Evolutionary conservation across 1,284 basidiomycete genomes (phyloP).

Genomic region (Naganishia sp.): DNA sequence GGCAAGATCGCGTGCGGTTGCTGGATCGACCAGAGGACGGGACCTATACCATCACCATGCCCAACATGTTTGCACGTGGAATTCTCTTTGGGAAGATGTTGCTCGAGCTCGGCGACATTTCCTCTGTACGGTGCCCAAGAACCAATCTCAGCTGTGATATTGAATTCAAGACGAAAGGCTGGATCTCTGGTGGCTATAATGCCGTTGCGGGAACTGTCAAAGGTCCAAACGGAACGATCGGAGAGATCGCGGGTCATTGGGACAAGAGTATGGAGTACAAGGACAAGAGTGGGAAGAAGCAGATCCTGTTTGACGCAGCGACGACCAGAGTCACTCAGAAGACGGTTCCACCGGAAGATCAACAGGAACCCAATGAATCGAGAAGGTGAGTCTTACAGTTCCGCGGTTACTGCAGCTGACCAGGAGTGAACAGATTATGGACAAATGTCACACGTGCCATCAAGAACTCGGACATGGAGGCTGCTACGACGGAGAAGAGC

Average conservation of each 20-base stretch:
- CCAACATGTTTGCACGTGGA: conserved; percentile 94
- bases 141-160: conserved; percentile 77
- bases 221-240: conserved; percentile 65
- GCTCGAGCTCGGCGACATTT: conserved; percentile 89
- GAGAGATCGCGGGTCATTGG: conserved; percentile 90
- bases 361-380: conserved; percentile 90
- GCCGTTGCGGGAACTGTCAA: conserved; percentile 79
- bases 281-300: conserved; percentile 68
- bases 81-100: conserved; percentile 99
- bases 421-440: conserved; percentile 67
- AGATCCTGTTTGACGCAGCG: conserved; percentile 81
- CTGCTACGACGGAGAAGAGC: conserved; percentile 86
- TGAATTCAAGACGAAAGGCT: conserved; percentile 99
- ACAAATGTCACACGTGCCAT: conserved; percentile 82
- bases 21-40: conserved; percentile 81
- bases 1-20: conserved; percentile 82
- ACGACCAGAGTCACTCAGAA: conserved; percentile 75
- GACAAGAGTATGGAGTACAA: conserved; percentile 87
- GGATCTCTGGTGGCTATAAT: conserved; percentile 97
- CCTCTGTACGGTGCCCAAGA: conserved; percentile 78
- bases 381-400: conserved; percentile 61
- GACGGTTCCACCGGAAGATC: conserved; percentile 75
- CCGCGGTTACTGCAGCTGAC: conserved; percentile 2
- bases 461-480: conserved; percentile 83
- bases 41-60: conserved; percentile 65